phyloP scores from a whole-genome alignment of 139 green algal genomes.

The Microglena sp. region DNA sequence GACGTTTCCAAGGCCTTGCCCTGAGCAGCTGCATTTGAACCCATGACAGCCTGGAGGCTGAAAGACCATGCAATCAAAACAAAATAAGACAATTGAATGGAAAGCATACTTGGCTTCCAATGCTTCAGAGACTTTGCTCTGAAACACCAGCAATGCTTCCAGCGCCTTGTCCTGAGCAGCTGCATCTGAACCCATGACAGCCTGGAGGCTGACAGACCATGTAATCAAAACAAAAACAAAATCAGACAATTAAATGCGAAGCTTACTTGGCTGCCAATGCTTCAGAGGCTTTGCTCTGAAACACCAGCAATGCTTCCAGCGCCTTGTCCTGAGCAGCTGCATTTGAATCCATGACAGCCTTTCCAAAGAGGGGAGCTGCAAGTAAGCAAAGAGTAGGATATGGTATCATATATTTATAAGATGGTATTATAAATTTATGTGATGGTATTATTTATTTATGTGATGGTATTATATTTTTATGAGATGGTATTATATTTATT shows the following conservation, averaged over 20 bases:
- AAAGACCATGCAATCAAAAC: background rate
- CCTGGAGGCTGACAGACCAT: constrained; percentile 10
- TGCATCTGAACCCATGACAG: constrained; percentile 73
- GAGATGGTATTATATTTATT: too few species aligned
- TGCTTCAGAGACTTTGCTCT: constrained; percentile 50
- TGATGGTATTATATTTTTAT: too few species aligned
- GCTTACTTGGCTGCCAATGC: constrained; percentile 36
- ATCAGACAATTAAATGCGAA: background rate
- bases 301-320: constrained; percentile 64
- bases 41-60: constrained; percentile 34
- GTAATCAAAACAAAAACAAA: background rate
- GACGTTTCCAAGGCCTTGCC: constrained; percentile 84
- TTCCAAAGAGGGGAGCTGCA: constrained; percentile 69
- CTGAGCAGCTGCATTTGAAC: constrained; percentile 80
- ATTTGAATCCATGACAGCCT: constrained; percentile 75
- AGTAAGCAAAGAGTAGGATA: constrained; percentile 29
- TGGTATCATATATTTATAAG: too few species aligned
- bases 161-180: constrained; percentile 84
- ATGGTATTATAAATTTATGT: too few species aligned
- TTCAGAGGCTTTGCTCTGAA: constrained; percentile 45
- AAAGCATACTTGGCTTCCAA: too few species aligned
- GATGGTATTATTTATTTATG: too few species aligned
- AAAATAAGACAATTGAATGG: background rate
- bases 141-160: constrained; percentile 57
- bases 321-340: constrained; percentile 83